These are phyloP conservation scores for Apiospora sp. DNA, from an alignment of 2,329 filamentous ascomycete genomes.

Conservation along the genomic window DNA sequence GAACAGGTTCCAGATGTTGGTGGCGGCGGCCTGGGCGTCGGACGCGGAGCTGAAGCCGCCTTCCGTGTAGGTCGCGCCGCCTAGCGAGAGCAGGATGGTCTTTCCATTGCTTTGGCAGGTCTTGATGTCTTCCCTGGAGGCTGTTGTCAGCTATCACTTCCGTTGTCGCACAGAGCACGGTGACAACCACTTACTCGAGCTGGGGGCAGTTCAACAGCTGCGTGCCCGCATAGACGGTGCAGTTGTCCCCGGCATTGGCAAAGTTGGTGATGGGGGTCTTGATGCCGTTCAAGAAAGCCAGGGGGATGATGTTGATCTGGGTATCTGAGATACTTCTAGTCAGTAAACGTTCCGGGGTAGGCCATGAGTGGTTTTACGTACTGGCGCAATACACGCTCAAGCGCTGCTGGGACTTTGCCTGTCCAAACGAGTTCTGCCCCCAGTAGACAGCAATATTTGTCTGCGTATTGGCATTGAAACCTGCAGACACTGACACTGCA, in stretches of 20 bases:
- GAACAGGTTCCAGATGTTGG: conserved; percentile 75
- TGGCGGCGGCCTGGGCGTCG: conserved; percentile 63
- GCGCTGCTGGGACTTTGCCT: conserved; percentile 59
- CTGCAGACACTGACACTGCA: conserved; percentile 45
- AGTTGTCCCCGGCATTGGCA: conserved; percentile 68
- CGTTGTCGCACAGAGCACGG: conserved; percentile 20
- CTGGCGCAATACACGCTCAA: conserved; percentile 67
- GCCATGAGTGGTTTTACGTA: conserved; percentile 44
- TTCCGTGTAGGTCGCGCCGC: conserved; percentile 74
- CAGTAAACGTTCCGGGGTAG: neutral
- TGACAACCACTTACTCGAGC: conserved; percentile 62
- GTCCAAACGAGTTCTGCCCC: conserved; percentile 71
- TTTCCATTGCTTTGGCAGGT: conserved; percentile 72
- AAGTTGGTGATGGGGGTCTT: conserved; percentile 67
- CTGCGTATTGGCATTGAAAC: conserved; percentile 53
- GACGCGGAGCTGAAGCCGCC: conserved; percentile 66
- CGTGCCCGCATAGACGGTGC: conserved; percentile 65
- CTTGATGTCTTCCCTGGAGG: conserved; percentile 56
- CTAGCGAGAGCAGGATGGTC: conserved; percentile 76
- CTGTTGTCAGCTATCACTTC: neutral
- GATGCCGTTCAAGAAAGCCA: conserved; percentile 70
- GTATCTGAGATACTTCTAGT: conserved; percentile 45
- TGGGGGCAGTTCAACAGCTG: conserved; percentile 67
- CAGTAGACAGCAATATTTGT: conserved; percentile 72
- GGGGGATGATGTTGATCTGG: conserved; percentile 64